A percentile compares a stretch with the other conserved stretches of the same genome.
phyloP scores from a whole-genome alignment of 352 stramenopile species.

The Pythium angustatum region DNA sequence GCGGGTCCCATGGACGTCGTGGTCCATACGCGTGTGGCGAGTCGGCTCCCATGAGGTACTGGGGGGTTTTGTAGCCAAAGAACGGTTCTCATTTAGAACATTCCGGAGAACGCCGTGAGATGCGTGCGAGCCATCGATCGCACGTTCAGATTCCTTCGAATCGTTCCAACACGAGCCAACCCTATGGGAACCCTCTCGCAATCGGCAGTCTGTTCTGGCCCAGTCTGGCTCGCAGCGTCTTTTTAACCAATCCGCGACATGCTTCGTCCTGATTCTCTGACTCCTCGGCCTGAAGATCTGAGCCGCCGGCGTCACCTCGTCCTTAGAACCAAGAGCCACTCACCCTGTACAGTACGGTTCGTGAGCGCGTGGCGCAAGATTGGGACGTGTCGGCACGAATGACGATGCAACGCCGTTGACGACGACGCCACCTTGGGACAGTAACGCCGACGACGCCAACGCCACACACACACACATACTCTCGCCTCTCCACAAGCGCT shows the following conservation, averaged over 20 bases:
- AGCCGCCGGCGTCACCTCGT: slow-evolving; percentile 4
- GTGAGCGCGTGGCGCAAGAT: slow-evolving; percentile 16
- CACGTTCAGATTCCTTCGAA: too few relatives aligned
- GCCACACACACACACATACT: not conserved
- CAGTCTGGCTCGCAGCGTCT: not conserved
- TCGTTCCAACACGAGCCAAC: too few relatives aligned
- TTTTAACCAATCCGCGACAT: slow-evolving; percentile 6
- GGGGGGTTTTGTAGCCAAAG: too few relatives aligned
- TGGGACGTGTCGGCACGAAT: slow-evolving; percentile 1
- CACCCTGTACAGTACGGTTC: not conserved
- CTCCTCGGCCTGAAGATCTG: slow-evolving; percentile 14
- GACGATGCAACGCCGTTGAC: slow-evolving; percentile 1
- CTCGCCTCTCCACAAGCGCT: not conserved
- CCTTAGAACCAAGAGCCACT: slow-evolving; percentile 15
- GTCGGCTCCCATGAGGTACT: too few relatives aligned
- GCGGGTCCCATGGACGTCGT: too few relatives aligned
- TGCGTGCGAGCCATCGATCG: not conserved
- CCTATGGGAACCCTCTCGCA: not conserved
- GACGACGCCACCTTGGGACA: not conserved
- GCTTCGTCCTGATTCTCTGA: slow-evolving; percentile 21
- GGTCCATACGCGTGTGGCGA: too few relatives aligned
- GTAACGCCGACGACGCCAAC: not conserved
- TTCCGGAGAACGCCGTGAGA: not conserved
- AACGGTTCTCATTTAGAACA: not conserved
- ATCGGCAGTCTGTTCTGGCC: not conserved